Conservation (phyloP, 495 filamentous ascomycete genomes). For the Amphirosellinia nigrospora region DNA sequence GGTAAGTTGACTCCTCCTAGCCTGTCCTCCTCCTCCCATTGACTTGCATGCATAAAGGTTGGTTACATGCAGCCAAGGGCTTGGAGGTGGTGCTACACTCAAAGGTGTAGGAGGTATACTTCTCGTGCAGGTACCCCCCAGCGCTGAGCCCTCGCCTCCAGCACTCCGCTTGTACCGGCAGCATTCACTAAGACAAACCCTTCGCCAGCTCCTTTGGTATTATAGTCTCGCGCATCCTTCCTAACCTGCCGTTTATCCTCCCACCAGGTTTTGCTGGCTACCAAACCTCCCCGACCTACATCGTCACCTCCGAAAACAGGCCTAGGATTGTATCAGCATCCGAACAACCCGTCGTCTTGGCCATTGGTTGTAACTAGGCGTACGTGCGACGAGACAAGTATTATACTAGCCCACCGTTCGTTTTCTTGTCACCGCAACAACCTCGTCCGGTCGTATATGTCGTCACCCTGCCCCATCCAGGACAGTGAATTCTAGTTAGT, state of each 20-base stretch:
- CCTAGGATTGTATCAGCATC: constrained; percentile 16
- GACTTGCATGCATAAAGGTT: constrained; percentile 19
- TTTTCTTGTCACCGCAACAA: not conserved
- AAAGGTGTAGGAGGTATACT: constrained; percentile 11
- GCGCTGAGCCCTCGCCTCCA: constrained; percentile 5
- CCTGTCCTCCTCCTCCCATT: no score
- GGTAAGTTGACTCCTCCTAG: constrained; percentile 20
- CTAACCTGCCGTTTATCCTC: not conserved
- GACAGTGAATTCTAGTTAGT: constrained; percentile 9
- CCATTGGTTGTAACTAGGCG: constrained; percentile 1
- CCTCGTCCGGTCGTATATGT: not conserved
- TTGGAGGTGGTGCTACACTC: constrained; percentile 1
- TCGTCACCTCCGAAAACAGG: constrained; percentile 21
- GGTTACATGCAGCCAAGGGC: constrained; percentile 28
- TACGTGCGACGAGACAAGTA: not conserved
- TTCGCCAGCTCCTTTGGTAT: not conserved
- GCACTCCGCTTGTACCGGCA: constrained; percentile 3
- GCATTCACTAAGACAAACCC: not conserved
- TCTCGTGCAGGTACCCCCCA: not conserved
- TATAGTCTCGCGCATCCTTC: constrained; percentile 10
- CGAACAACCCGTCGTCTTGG: constrained; percentile 16
- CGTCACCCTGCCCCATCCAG: constrained; percentile 7
- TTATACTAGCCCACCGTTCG: constrained; percentile 1
- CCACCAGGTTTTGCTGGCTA: constrained; percentile 21
- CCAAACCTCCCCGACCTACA: constrained; percentile 17